Evolutionary conservation across 108 stramenopile genomes (phyloP).

Genomic region (Skeletonema marinoi): DNA sequence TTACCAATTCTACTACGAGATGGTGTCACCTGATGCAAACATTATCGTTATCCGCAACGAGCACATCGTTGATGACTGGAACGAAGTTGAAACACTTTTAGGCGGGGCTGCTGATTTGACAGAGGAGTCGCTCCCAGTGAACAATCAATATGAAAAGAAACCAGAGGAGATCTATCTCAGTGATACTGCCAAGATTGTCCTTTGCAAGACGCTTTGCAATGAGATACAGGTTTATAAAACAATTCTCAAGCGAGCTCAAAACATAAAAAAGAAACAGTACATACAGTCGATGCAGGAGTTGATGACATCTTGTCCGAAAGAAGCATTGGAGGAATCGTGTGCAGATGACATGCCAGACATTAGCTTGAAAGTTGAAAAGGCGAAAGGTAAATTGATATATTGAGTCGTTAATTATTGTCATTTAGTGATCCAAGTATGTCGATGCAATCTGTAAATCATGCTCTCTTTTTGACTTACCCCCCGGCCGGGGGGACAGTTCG

Average conservation of each 20-base stretch:
- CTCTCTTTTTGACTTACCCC: too few relatives aligned
- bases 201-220: conserved; percentile 46
- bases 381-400: not conserved
- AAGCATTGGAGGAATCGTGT: conserved; percentile 26
- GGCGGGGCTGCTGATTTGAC: conserved; percentile 25
- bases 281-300: conserved; percentile 35
- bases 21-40: conserved; percentile 15
- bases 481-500: too few relatives aligned
- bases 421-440: not conserved
- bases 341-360: conserved; percentile 23
- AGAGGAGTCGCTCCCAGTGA: conserved; percentile 17
- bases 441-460: not conserved
- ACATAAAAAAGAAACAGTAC: conserved; percentile 30
- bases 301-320: conserved; percentile 26
- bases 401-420: not conserved
- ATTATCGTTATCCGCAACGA: conserved; percentile 51
- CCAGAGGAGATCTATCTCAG: conserved; percentile 32
- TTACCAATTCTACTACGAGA: conserved; percentile 42
- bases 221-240: conserved; percentile 56
- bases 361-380: conserved; percentile 14
- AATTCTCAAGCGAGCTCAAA: conserved; percentile 30
- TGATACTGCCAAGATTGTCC: conserved; percentile 30
- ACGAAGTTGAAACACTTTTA: conserved; percentile 27
- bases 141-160: conserved; percentile 31
- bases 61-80: conserved; percentile 53